These are phyloP conservation scores for Ajuga reptans DNA, from an alignment of 305 asterid species.

Conservation along the genomic window DNA sequence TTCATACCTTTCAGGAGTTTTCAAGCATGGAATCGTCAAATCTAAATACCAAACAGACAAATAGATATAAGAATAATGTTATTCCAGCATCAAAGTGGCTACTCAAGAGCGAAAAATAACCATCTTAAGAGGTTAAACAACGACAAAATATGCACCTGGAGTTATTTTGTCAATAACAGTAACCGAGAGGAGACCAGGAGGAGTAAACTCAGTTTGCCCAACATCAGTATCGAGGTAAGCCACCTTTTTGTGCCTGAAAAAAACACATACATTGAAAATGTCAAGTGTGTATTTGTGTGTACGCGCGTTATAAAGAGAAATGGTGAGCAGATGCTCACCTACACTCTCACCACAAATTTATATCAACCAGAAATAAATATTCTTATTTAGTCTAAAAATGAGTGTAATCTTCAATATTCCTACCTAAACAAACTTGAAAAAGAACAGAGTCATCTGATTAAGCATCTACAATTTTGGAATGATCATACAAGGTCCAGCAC, in stretches of 20 bases:
- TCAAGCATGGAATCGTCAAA: constrained; percentile 68
- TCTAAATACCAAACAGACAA: constrained; percentile 37
- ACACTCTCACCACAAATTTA: neutral
- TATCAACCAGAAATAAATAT: neutral
- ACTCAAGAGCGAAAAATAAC: neutral
- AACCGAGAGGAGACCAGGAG: constrained; percentile 81
- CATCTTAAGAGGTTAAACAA: neutral
- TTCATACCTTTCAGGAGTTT: constrained; percentile 82
- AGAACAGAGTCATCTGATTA: neutral
- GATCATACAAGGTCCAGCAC: neutral
- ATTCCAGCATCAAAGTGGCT: constrained; percentile 8
- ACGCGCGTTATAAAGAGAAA: neutral
- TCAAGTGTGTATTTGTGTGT: neutral
- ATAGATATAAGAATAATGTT: constrained; percentile 10
- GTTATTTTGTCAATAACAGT: constrained; percentile 62
- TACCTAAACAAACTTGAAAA: constrained; percentile 6
- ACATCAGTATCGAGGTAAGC: constrained; percentile 96
- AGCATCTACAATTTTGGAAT: neutral
- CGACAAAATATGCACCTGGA: constrained; percentile 37
- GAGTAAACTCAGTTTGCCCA: constrained; percentile 94
- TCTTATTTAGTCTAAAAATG: neutral
- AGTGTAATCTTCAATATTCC: neutral
- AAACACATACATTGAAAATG: constrained; percentile 2
- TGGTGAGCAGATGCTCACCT: neutral
- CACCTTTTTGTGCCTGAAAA: constrained; percentile 67